Base-by-base conservation (phyloP, 192 early-diverging fungal genomes). In the Coemansia sp. region DNA sequence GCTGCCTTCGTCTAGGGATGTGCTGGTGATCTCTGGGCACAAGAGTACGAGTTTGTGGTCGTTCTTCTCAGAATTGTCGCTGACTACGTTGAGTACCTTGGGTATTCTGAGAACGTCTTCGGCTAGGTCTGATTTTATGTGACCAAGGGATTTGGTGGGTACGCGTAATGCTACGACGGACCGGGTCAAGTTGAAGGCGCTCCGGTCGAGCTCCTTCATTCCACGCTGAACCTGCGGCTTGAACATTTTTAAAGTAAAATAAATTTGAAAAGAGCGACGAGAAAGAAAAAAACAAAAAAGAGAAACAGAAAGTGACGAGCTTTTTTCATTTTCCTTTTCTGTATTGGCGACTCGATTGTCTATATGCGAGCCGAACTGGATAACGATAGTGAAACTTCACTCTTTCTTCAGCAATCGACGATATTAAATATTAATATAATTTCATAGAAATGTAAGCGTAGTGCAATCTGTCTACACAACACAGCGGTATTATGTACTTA, bases 111-210 rank as follows among this genome's bases (percentile, higher is more conserved):
- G 72, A 38, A 93, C 67, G 61, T 90, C 87, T 53, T 47, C 52
- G 6, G 61, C 49, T 3, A 83, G 52, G 23, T 70, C 69, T 33
- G 85, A 84, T 66, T 84, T 85, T 59, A 85, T 79, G 26, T 76
- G 70, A 16, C 84, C 86, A 32, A 89, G 77, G 38, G 84, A 75
- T 52, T 74, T 80, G 28, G 86, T 82, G 2, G 89, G 88, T 2
- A 95, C 89, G 26, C 89, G 77, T 26, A 95, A 70, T 0, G 89
- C 92, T 4, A 90, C 82, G 11, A 92, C 84, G 16, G 84, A 71
- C 42, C 93, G 66, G 1, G 87, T 78, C 7, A 75, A 69, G 21
- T 63, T 77, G 73, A 96, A 96, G 26, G 89, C 80, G 17, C 89
- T 85, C 23, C 82, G 64, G 73, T 91, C 88, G 57, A 95, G 82